Percentiles rank a stretch among this genome's conserved stretches.
Conservation (phyloP, 257 asterid species). For the Jacaranda copaia region DNA sequence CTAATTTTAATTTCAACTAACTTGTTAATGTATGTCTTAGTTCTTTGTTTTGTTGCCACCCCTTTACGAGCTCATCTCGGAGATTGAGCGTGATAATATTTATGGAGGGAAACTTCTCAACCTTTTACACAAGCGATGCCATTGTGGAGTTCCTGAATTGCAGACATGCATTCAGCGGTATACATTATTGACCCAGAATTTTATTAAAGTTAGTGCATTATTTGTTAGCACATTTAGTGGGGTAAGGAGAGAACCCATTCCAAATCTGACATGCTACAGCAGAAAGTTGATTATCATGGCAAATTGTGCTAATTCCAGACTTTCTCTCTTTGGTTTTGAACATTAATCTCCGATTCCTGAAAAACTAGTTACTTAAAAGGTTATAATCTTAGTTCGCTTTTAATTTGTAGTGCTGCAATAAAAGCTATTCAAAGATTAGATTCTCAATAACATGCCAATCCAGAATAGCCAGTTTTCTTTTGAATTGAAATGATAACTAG, state of each 20-base stretch:
- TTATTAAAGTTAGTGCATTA: too few relatives aligned
- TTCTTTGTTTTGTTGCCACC: constrained; percentile 95
- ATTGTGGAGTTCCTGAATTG: constrained; percentile 98
- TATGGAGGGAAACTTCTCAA: constrained; percentile 94
- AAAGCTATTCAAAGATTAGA: constrained; percentile 25
- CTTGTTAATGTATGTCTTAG: constrained; percentile 49
- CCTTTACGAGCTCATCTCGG: constrained; percentile 86
- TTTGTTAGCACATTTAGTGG: too few relatives aligned
- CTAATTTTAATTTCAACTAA: constrained; percentile 32
- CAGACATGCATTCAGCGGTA: constrained; percentile 97
- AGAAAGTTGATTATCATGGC: too few relatives aligned
- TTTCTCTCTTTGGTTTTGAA: background rate
- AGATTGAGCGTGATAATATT: constrained; percentile 76
- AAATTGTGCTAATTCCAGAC: background rate
- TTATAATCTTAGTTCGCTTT: too few relatives aligned
- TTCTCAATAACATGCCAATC: background rate
- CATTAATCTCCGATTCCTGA: background rate
- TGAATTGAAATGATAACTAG: constrained; percentile 28
- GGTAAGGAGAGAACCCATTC: too few relatives aligned
- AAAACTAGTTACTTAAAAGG: background rate
- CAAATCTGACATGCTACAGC: too few relatives aligned
- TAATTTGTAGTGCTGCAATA: constrained; percentile 19
- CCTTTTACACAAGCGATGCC: constrained; percentile 92
- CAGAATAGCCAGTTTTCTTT: constrained; percentile 24
- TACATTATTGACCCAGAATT: constrained; percentile 17